These are phyloP conservation scores for Aspergillus sp. DNA, from an alignment of 2,329 filamentous ascomycete genomes.

Conservation along the genomic window DNA sequence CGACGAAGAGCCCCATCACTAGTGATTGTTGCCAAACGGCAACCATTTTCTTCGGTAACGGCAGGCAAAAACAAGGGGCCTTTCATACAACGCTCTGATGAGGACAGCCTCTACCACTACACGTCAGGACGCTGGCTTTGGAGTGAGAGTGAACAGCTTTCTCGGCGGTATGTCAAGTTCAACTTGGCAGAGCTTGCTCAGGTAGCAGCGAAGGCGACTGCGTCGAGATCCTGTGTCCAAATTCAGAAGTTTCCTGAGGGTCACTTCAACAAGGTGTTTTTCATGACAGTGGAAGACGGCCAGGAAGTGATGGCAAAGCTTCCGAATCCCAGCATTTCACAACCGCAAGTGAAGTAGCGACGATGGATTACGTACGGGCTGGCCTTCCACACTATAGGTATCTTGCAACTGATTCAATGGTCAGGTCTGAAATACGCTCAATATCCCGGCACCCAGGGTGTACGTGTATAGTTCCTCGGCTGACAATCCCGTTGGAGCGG, in stretches of 20 bases:
- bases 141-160: slow-evolving; percentile 1
- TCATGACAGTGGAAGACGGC: slow-evolving; percentile 17
- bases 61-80: neutral
- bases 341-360: slow-evolving; percentile 26
- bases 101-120: neutral
- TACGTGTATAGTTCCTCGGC: slow-evolving; percentile 1
- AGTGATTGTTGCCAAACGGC: too few relatives aligned
- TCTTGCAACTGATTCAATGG: neutral
- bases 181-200: slow-evolving; percentile 1
- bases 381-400: neutral
- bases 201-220: neutral
- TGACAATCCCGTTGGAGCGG: slow-evolving; percentile 1
- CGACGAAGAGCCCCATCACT: too few relatives aligned
- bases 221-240: neutral
- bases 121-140: slow-evolving; percentile 5
- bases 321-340: slow-evolving; percentile 19
- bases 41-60: too few relatives aligned
- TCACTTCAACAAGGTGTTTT: slow-evolving; percentile 1
- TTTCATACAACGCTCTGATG: neutral
- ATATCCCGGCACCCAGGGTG: slow-evolving; percentile 3
- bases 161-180: slow-evolving; percentile 1
- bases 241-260: slow-evolving; percentile 1
- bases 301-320: slow-evolving; percentile 21
- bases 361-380: slow-evolving; percentile 12
- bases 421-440: slow-evolving; percentile 1